Evolutionary conservation across 352 stramenopile species (phyloP), one percentile per base, ranked within the genome.

Genomic region (Pseudoperonospora humuli): DNA sequence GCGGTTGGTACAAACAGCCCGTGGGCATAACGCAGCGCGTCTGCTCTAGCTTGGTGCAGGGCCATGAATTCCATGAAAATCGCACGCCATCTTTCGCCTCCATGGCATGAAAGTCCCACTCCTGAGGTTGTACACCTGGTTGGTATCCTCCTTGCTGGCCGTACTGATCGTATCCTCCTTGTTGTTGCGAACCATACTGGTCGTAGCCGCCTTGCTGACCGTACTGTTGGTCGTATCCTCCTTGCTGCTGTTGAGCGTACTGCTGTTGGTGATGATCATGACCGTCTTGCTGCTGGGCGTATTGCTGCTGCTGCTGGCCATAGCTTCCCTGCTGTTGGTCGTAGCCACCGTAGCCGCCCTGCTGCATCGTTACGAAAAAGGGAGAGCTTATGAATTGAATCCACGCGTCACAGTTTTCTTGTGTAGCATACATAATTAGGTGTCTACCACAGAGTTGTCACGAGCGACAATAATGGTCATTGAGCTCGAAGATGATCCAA

Each of bases 51-150:
- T 97, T 91, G 32, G 86, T 97, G 52, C 80, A 96, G 25, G 97
- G 97, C 96, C 96, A 99, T 47, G 87, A 96, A 71, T 99, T 98
- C 84, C 96, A 99, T 36, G 90, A 98, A 56, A 99, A 97, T 32
- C 97, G 93, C 37, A 97, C 76, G 39, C 96, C 96, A 57, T 98
- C 92, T 51, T 87, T 87, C 37, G 75, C 75, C 51, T 93, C 81
- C 34, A 82, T 70, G 24, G 54, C 81, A 46, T 89, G 72, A 58
- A 93, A 91, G 45, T 93, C 81, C 81, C 81, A 93, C 37, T 87
- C 74, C 51, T 86, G 74, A 15, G 81, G 75, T 54, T 86, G 77
- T 68, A 83, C 70, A 19, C 75, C 80, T 1, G 71, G 64, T 39
- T 67, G 50, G 18, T 69, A 54, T 27, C 57, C 45, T 28, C 57